Percentiles rank a stretch among this genome's conserved stretches.
Evolutionary conservation across 768 basidiomycete genomes (phyloP).

Genomic region (Mycena albidolilacea): DNA sequence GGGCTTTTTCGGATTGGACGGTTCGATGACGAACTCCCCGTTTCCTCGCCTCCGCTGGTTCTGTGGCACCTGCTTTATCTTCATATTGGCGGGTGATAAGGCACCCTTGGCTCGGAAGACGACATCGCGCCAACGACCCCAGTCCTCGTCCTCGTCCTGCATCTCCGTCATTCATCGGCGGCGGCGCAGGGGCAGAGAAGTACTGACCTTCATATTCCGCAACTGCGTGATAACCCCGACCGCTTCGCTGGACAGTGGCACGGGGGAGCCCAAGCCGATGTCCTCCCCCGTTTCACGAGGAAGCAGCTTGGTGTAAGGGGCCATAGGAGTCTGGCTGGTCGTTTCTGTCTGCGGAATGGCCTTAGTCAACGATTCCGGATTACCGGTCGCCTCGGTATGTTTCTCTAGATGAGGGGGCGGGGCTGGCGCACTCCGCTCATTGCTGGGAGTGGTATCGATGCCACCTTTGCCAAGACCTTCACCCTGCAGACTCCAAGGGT

Average conservation of each 20-base stretch:
- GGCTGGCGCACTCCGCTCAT: constrained; percentile 74
- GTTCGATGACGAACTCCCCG: constrained; percentile 53
- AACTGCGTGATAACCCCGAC: constrained; percentile 84
- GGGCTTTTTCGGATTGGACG: constrained; percentile 33
- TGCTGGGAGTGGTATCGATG: constrained; percentile 80
- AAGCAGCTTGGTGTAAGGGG: constrained; percentile 60
- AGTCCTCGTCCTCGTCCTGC: constrained; percentile 90
- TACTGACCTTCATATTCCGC: constrained; percentile 84
- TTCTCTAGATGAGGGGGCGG: constrained; percentile 65
- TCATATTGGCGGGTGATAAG: constrained; percentile 60
- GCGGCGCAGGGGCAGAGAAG: constrained; percentile 16
- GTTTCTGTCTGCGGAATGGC: constrained; percentile 31
- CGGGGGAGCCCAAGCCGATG: constrained; percentile 90
- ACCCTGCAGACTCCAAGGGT: constrained; percentile 62
- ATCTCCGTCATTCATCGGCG: constrained; percentile 18
- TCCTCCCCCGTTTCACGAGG: constrained; percentile 91
- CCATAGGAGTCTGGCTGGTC: constrained; percentile 27
- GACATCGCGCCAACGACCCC: constrained; percentile 90
- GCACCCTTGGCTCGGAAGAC: constrained; percentile 83
- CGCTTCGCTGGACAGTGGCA: constrained; percentile 82
- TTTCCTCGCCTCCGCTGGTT: constrained; percentile 73
- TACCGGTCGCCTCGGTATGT: constrained; percentile 56
- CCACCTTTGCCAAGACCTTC: constrained; percentile 82
- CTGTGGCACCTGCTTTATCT: constrained; percentile 67
- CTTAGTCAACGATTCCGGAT: constrained; percentile 61